These are phyloP conservation scores for Phytophthora quininea DNA, from an alignment of 352 stramenopile genomes.

Conservation along the genomic window DNA sequence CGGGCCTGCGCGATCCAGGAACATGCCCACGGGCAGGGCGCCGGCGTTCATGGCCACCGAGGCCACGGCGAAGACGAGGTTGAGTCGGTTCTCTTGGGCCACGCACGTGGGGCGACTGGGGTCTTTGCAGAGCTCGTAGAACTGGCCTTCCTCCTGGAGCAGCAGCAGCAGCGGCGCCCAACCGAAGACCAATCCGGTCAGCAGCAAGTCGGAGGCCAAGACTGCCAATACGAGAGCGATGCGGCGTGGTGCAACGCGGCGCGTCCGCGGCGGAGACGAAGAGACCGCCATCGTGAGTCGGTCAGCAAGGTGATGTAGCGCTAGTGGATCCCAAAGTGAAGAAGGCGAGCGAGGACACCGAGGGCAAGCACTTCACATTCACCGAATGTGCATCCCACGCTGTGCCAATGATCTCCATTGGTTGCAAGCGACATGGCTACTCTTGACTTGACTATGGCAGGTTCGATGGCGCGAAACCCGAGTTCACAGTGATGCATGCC, in stretches of 20 bases:
- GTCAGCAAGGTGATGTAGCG: slow-evolving; percentile 1
- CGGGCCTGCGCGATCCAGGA: slow-evolving; percentile 74
- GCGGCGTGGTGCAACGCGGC: slow-evolving; percentile 45
- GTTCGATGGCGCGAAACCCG: no score
- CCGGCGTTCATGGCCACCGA: slow-evolving; percentile 82
- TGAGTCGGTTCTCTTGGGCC: slow-evolving; percentile 85
- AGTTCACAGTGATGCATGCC: no score
- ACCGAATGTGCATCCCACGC: not conserved
- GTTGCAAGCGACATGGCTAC: not conserved
- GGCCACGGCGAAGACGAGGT: slow-evolving; percentile 86
- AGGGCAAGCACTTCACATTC: slow-evolving; percentile 13
- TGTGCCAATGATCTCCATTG: slow-evolving; percentile 5
- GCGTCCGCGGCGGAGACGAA: slow-evolving; percentile 6
- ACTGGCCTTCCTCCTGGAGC: slow-evolving; percentile 84
- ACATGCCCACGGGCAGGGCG: slow-evolving; percentile 78
- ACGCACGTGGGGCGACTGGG: slow-evolving; percentile 43
- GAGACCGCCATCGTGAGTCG: slow-evolving; percentile 9
- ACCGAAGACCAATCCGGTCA: slow-evolving; percentile 88
- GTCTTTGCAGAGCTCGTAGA: slow-evolving; percentile 69
- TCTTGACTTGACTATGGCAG: not conserved
- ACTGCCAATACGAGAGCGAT: slow-evolving; percentile 74
- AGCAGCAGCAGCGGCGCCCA: slow-evolving; percentile 87
- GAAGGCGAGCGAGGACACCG: not conserved
- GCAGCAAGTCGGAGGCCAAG: slow-evolving; percentile 79
- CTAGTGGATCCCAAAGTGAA: not conserved